These are phyloP conservation scores for Globisporangium nodosum DNA, from an alignment of 352 stramenopile species.

Conservation along the genomic window DNA sequence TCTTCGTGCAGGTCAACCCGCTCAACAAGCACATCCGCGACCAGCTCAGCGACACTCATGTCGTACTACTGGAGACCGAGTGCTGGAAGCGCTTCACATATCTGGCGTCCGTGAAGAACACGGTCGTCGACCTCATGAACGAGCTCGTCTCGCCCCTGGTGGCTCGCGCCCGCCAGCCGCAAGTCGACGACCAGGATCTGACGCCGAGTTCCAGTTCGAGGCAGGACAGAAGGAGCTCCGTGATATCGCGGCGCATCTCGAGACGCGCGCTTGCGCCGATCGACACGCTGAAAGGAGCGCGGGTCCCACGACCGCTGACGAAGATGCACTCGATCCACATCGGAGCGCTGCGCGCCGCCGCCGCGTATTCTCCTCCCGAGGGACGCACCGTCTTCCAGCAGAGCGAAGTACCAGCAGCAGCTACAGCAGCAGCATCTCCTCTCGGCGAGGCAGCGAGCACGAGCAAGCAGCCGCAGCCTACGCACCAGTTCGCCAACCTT, in stretches of 20 bases:
- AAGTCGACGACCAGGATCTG: background rate
- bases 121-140: constrained; percentile 26
- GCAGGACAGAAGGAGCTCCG: constrained; percentile 2
- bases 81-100: constrained; percentile 48
- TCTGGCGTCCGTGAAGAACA: constrained; percentile 26
- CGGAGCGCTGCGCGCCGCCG: background rate
- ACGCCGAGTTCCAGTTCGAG: background rate
- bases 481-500: background rate
- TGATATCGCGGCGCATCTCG: constrained; percentile 10
- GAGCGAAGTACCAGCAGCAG: background rate
- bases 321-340: constrained; percentile 14
- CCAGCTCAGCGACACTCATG: constrained; percentile 30
- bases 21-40: constrained; percentile 45
- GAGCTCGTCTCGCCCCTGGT: constrained; percentile 17
- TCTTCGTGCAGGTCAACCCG: constrained; percentile 49
- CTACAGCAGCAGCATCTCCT: too few relatives aligned
- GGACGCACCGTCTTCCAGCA: background rate
- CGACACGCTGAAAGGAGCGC: constrained; percentile 3
- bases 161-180: background rate
- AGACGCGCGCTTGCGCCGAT: constrained; percentile 11
- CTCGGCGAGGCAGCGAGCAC: background rate
- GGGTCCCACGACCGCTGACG: background rate
- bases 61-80: constrained; percentile 38
- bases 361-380: background rate
- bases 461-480: background rate